Conservation (phyloP, 352 stramenopile genomes). For the Phytophthora parvispora region DNA sequence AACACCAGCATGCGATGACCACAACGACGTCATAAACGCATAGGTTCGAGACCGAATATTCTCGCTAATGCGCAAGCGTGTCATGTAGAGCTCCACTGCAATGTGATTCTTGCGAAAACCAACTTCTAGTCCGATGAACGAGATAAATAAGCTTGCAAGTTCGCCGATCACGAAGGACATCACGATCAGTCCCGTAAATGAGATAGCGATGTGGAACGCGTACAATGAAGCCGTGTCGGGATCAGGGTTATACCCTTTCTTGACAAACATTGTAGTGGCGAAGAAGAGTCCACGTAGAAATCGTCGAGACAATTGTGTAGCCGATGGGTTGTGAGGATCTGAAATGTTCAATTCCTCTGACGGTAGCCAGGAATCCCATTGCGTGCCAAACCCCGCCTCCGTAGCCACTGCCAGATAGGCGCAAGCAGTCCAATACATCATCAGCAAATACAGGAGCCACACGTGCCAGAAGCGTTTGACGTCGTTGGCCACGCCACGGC, state of each 20-base stretch:
- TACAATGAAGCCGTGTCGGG: slow-evolving; percentile 34
- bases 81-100: slow-evolving; percentile 49
- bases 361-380: slow-evolving; percentile 58
- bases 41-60: slow-evolving; percentile 37
- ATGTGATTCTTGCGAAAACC: slow-evolving; percentile 66
- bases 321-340: slow-evolving; percentile 32
- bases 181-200: slow-evolving; percentile 45
- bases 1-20: slow-evolving; percentile 58
- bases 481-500: slow-evolving; percentile 54
- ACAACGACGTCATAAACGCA: slow-evolving; percentile 53
- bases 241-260: slow-evolving; percentile 49
- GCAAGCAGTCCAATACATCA: slow-evolving; percentile 64
- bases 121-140: slow-evolving; percentile 61
- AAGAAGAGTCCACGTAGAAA: slow-evolving; percentile 57
- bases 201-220: slow-evolving; percentile 48
- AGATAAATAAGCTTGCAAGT: slow-evolving; percentile 55
- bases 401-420: slow-evolving; percentile 48
- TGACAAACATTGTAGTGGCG: slow-evolving; percentile 46
- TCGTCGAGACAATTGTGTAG: slow-evolving; percentile 31
- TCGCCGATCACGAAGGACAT: slow-evolving; percentile 65
- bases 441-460: slow-evolving; percentile 53
- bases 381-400: slow-evolving; percentile 38
- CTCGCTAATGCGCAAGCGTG: slow-evolving; percentile 37
- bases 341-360: slow-evolving; percentile 38
- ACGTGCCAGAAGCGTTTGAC: slow-evolving; percentile 51